A percentile compares a stretch with the other conserved stretches of the same genome.
phyloP scores from a whole-genome alignment of 441 rosid species.

The Codiaeum variegatum region DNA sequence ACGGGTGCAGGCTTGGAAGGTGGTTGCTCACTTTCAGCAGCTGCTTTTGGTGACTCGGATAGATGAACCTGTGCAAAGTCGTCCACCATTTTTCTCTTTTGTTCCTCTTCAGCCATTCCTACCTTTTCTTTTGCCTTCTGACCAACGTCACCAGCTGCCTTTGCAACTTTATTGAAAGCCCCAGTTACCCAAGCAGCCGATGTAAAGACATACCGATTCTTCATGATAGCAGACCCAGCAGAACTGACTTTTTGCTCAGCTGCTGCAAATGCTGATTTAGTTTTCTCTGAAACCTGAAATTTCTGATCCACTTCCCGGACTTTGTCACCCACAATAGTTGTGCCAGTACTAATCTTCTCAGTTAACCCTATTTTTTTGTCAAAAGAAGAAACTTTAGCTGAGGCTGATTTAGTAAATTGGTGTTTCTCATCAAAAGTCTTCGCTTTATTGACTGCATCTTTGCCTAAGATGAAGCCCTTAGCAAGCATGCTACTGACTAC shows the following conservation, averaged over 20 bases:
- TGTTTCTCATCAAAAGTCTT: constrained; percentile 75
- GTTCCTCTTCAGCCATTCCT: constrained; percentile 62
- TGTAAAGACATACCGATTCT: constrained; percentile 61
- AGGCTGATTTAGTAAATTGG: constrained; percentile 68
- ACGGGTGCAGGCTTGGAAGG: constrained; percentile 52
- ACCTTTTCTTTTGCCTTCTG: constrained; percentile 81
- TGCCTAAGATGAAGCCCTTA: constrained; percentile 75
- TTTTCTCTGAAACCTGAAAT: constrained; percentile 83
- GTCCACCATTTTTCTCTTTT: constrained; percentile 50
- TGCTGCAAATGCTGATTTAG: constrained; percentile 71
- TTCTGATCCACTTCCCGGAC: constrained; percentile 84
- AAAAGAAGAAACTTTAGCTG: constrained; percentile 65
- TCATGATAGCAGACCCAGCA: constrained; percentile 83
- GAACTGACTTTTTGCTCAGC: constrained; percentile 72
- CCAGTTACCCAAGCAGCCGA: constrained; percentile 76
- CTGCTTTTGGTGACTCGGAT: constrained; percentile 53
- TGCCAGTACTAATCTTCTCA: constrained; percentile 65
- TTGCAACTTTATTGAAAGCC: constrained; percentile 66
- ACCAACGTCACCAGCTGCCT: constrained; percentile 87
- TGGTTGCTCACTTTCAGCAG: constrained; percentile 31
- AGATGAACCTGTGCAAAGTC: constrained; percentile 53
- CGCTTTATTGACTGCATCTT: constrained; percentile 74
- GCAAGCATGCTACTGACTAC: constrained; percentile 78
- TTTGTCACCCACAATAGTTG: constrained; percentile 57
- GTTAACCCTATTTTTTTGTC: constrained; percentile 75